A percentile compares a stretch with the other conserved stretches of the same genome.
Conservation (phyloP, 2,329 filamentous ascomycete genomes). For the Hortaea sp. region DNA sequence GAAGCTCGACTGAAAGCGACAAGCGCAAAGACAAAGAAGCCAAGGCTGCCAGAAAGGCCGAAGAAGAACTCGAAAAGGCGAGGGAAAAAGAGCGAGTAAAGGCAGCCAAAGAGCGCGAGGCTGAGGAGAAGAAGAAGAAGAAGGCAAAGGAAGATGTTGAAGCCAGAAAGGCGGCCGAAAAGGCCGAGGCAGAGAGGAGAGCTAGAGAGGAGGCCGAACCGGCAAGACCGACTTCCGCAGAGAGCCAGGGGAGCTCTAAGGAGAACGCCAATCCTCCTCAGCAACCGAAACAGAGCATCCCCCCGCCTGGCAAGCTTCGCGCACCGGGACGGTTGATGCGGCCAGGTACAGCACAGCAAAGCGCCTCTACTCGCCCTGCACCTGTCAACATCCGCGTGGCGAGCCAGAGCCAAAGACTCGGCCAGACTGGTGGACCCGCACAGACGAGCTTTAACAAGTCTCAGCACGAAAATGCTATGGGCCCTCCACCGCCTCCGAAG, state of each 20-base stretch:
- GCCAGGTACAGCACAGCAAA: slow-evolving; percentile 38
- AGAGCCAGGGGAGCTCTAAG: slow-evolving; percentile 30
- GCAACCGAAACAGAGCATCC: slow-evolving; percentile 43
- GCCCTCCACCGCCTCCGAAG: slow-evolving; percentile 37
- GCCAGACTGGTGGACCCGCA: slow-evolving; percentile 8
- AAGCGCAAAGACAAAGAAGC: slow-evolving; percentile 52
- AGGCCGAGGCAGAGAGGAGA: slow-evolving; percentile 11
- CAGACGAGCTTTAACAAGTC: slow-evolving; percentile 15
- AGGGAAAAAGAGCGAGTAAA: slow-evolving; percentile 63
- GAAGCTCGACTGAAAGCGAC: slow-evolving; percentile 51
- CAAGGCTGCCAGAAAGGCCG: slow-evolving; percentile 52
- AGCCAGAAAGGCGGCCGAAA: slow-evolving; percentile 26
- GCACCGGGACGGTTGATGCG: slow-evolving; percentile 24
- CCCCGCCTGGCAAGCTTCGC: slow-evolving; percentile 28
- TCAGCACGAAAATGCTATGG: slow-evolving; percentile 19
- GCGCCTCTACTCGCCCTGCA: slow-evolving; percentile 47
- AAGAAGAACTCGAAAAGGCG: slow-evolving; percentile 56
- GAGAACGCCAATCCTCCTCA: slow-evolving; percentile 49
- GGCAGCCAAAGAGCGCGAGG: slow-evolving; percentile 43
- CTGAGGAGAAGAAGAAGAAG: slow-evolving; percentile 32
- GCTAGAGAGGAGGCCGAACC: slow-evolving; percentile 11
- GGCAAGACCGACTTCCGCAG: slow-evolving; percentile 18
- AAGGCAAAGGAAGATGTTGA: slow-evolving; percentile 27
- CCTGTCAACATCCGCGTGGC: slow-evolving; percentile 64
- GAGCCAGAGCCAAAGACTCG: slow-evolving; percentile 30